Base-by-base conservation (phyloP, 2,329 filamentous ascomycete species). In the Cordyceps militaris region DNA sequence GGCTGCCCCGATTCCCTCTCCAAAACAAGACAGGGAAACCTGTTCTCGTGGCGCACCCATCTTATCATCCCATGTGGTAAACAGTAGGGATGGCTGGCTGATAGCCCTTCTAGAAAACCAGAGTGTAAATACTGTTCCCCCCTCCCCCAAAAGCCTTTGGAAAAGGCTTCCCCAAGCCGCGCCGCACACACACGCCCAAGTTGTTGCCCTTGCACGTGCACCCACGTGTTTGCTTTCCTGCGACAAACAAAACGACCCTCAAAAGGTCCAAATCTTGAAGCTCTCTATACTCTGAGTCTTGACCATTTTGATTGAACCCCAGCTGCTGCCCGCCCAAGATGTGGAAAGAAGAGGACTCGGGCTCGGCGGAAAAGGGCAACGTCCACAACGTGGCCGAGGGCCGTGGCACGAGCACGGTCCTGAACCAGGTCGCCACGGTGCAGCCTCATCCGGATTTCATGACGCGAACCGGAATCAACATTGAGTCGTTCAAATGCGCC, bases 381-480 rank as follows among this genome's bases (percentile, higher is more conserved):
- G 34, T 48, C 2, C n/a, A n/a, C n/a, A 42, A 44, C 9, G 46
- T 44, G 26, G 26, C 38, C 30, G 55, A 57, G 19, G 38, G 36
- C 21, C 46, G 36, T 21, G 47, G 36, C 55, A 34, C 47, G 3
- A 57, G 55, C 47, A 23, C 32, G 21, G 19, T 57, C 38, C 47
- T 57, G 38, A 43, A 10, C 23, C 46, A 57, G 24, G 55, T 57
- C 26, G 47, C 43, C 23, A 21, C 55, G 3, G 55, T 57, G 23
- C 46, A 57, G 38, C 55, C 55, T 26, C 55, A 57, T 13, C 57
- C 57, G 2, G 51, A 67, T 60, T 73, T 69, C 61, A 62, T 65
- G 63, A 74, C 72, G 36, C 67, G 73, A 56, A 72, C 70, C 56
- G 73, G 73, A 56, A 59, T 75, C 47, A 74, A 68, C 63, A 38